Evolutionary conservation across 805 yeast species (phyloP).

Genomic region (Ogataea methanolica): DNA sequence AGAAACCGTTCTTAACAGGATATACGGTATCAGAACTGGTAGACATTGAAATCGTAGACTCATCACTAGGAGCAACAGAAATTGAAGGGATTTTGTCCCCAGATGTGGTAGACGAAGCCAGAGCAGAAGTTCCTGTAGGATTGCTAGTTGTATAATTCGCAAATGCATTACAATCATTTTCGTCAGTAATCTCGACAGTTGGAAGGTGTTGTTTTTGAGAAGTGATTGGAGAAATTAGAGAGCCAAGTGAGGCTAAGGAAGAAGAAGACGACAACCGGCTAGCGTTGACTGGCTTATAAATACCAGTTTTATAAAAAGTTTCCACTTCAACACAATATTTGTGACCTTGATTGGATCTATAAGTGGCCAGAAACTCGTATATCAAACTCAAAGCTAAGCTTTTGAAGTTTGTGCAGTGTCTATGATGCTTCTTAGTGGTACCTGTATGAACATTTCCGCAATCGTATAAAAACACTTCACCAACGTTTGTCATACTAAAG

Average conservation of each 20-base stretch:
- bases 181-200: no score
- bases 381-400: slow-evolving; percentile 25
- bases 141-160: no score
- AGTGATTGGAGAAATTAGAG: neutral
- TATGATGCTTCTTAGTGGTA: slow-evolving; percentile 24
- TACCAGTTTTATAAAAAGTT: slow-evolving; percentile 25
- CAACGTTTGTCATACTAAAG: slow-evolving; percentile 31
- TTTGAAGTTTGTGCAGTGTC: slow-evolving; percentile 20
- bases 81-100: no score
- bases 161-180: no score
- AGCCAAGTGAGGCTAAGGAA: neutral
- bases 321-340: slow-evolving; percentile 29
- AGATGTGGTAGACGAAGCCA: no score
- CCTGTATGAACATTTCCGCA: slow-evolving; percentile 26
- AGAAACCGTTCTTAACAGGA: no score
- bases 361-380: slow-evolving; percentile 29
- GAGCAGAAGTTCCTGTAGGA: no score
- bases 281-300: slow-evolving; percentile 24
- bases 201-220: neutral
- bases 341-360: slow-evolving; percentile 29
- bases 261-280: slow-evolving; percentile 11
- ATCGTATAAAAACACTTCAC: slow-evolving; percentile 31
- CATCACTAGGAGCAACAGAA: no score
- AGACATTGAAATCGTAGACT: no score
- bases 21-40: no score